Base-by-base conservation (phyloP, 208 protist species). In the Sergeia podlipaevii region DNA sequence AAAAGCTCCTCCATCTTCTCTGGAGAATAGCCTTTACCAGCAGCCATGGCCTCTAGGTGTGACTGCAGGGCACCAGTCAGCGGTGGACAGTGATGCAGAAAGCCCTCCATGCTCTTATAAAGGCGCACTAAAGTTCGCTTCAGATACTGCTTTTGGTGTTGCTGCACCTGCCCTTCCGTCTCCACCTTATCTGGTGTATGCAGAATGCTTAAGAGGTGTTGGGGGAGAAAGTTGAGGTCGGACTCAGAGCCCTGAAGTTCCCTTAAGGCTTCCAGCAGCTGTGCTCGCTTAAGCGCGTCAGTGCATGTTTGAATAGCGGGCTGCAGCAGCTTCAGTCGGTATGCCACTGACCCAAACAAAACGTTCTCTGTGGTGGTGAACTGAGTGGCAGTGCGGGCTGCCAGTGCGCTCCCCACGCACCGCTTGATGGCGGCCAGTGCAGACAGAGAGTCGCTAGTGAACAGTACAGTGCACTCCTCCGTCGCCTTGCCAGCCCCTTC, bases 261-360 rank as follows among this genome's bases (percentile, higher is more conserved):
- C 10, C 66, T 76, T 28, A 93, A 63, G 2, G 76, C 86, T 15
- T 81, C 68, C 20, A 93, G 63, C 15, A 90, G 65, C 49, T 62
- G 50, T 24, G 57, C 47, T 6, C 68, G 58, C 20, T 51, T 59
- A 26, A 46, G 46, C 21, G 53, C 66, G 45, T 52, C 74, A 15
- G 77, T 66, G 41, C 68, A 69, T 4, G 56, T 44, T 28, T 45
- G 47, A 47, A 93, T 77, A 10, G 60, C 42, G 23, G 79, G 73
- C 48, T 75, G 58, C 18, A 93, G 62, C 47, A 53, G 63, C 28
- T 58, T 50, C 10, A 93, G 63, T 8, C 65, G 64, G 4, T 60
- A 59, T 34, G 55, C 56, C 8, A 61, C 71, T 1, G 79, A 77
- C 8, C 63, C 57, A 38, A 64, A 82, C 8, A 71, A 64, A 32